Evolutionary conservation across 257 asterid species (phyloP), one percentile per base, ranked within the genome.

Genomic region (Mentha longifolia): DNA sequence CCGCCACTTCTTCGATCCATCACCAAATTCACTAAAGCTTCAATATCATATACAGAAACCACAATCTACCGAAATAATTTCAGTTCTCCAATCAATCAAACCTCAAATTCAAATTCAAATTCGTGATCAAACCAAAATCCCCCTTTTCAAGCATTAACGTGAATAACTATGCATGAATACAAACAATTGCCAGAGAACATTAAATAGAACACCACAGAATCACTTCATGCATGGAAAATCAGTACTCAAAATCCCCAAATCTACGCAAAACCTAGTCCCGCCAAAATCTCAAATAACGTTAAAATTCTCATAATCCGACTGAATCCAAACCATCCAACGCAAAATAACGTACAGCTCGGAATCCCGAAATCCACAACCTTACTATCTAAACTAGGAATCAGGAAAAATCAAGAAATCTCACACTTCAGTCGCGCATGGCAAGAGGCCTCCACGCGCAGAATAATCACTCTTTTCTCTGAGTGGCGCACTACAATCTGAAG

Each of bases 21-120:
- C 16, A 6, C 19, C 65, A 60, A 76, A 71, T 28, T 54, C 55
- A 57, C 37, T 13, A 3, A 12, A 51, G 56, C 74, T 69, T 65
- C 70, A 77, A 77, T 15, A 65, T 51, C 68, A 61, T 47, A 49
- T 60, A 52, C 81, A 82, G 69, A 61, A 62, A 52, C 61, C 43
- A 64, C 66, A 56, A 31, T 46, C 31, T 35, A 71, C 54, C 28
- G 10, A 37, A 17, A 47, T 7, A 66, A 71, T 52, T 4, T 28
- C 59, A 55, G 13, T 63, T 50, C 19, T 37, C 65, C 25, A 12
- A 15, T 51, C 33, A 55, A 74, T 37, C 63, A 52, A 73, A 33
- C 20, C 19, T 54, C 46, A 35, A 35, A 35, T 61, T 65, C 6
- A 46, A 30, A 22, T 19, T 15, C 9, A 47, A 74, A 19, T 22